phyloP scores from a whole-genome alignment of 148 eudicot genomes.

The Tetragonia tetragonoides region DNA sequence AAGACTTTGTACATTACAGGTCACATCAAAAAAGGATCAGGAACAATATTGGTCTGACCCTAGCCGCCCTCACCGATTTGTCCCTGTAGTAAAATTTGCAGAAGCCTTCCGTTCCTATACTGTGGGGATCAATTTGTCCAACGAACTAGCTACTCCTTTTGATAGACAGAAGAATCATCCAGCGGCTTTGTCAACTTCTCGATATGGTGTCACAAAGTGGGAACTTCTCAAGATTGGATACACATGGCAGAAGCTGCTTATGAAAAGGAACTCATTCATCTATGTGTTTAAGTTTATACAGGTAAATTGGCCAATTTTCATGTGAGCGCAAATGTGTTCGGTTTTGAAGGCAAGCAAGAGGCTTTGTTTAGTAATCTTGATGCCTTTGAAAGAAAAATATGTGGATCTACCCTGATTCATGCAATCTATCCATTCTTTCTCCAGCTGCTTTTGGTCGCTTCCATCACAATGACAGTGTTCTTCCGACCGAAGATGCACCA shows the following conservation, averaged over 20 bases:
- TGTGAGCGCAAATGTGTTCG: neutral
- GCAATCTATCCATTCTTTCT: constrained; percentile 19
- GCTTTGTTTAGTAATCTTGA: neutral
- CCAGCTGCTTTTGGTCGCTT: constrained; percentile 92
- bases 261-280: constrained; percentile 91
- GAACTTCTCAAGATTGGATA: constrained; percentile 85
- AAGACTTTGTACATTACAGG: constrained; percentile 39
- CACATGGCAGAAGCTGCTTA: constrained; percentile 83
- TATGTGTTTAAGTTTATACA: constrained; percentile 91
- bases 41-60: constrained; percentile 86
- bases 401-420: constrained; percentile 6
- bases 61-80: constrained; percentile 56
- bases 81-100: constrained; percentile 76
- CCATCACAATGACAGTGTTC: constrained; percentile 90
- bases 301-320: constrained; percentile 39
- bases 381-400: neutral
- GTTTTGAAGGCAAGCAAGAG: neutral
- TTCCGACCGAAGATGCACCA: constrained; percentile 84
- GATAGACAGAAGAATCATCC: constrained; percentile 82
- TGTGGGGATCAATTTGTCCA: constrained; percentile 57
- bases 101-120: constrained; percentile 71
- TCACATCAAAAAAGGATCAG: constrained; percentile 89
- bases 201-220: constrained; percentile 60
- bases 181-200: constrained; percentile 85
- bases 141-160: constrained; percentile 66